phyloP scores from a whole-genome alignment of 176 grass and related monocot species.

The Aegilops bicornis region DNA sequence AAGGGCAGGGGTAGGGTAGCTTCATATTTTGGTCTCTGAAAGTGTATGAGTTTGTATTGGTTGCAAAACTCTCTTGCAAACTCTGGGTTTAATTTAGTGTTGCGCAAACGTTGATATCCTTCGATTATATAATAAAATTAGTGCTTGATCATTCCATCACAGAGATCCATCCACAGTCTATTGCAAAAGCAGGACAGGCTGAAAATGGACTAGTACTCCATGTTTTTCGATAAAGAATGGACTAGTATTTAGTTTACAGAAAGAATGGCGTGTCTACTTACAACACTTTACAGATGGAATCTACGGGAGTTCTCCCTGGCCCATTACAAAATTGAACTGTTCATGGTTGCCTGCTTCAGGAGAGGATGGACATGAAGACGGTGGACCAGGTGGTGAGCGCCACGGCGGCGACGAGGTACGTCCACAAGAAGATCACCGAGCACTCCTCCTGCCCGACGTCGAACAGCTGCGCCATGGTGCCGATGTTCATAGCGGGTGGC shows the following conservation, averaged over 20 bases:
- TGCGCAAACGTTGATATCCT: neutral
- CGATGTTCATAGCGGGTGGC: constrained; percentile 89
- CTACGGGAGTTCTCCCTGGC: too few species aligned
- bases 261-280: neutral
- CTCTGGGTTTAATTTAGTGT: too few species aligned
- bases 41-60: neutral
- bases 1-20: too few species aligned
- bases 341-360: neutral
- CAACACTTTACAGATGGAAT: too few species aligned
- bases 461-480: constrained; percentile 64
- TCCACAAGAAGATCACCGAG: neutral
- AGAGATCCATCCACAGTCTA: neutral
- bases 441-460: constrained; percentile 60
- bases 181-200: neutral
- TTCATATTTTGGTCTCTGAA: neutral
- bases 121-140: neutral
- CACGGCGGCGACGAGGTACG: constrained; percentile 41
- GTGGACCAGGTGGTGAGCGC: constrained; percentile 58
- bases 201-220: neutral
- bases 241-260: neutral
- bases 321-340: neutral
- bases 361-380: constrained; percentile 21
- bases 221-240: neutral
- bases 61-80: neutral
- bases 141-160: too few species aligned